A percentile compares a stretch with the other conserved stretches of the same genome.
These are phyloP conservation scores for Lentinula aciculospora DNA, from an alignment of 768 basidiomycete genomes.

Conservation along the genomic window DNA sequence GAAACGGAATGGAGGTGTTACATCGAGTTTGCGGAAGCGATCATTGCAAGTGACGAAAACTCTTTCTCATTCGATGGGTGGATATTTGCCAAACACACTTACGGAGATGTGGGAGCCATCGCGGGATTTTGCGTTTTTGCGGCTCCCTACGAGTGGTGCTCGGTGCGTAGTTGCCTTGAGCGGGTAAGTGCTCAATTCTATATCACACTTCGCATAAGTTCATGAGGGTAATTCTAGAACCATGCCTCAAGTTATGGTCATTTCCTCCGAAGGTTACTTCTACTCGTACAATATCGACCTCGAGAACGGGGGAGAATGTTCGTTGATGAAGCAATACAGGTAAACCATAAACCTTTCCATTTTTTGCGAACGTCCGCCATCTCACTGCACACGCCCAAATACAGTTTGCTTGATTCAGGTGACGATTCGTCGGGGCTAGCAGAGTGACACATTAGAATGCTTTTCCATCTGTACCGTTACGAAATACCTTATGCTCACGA, in stretches of 20 bases:
- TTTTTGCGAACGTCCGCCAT: not conserved
- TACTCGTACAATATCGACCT: constrained; percentile 95
- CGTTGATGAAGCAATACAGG: constrained; percentile 92
- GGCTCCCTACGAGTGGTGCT: constrained; percentile 72
- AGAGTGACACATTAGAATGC: not conserved
- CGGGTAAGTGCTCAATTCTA: constrained; percentile 48
- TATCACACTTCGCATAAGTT: not conserved
- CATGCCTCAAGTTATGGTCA: constrained; percentile 95
- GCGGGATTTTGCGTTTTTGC: constrained; percentile 88
- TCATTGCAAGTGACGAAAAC: constrained; percentile 73
- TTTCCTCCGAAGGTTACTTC: constrained; percentile 92
- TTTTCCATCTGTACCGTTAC: not conserved
- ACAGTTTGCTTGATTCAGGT: constrained; percentile 1
- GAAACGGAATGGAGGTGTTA: constrained; percentile 52
- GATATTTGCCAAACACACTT: constrained; percentile 81
- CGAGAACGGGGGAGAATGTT: constrained; percentile 93
- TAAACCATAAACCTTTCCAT: constrained; percentile 18
- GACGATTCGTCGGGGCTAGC: constrained; percentile 1
- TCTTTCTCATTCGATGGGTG: constrained; percentile 74
- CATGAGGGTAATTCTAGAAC: constrained; percentile 43
- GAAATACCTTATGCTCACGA: not conserved
- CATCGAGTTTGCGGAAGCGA: constrained; percentile 43
- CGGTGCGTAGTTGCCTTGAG: constrained; percentile 87
- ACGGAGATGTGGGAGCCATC: constrained; percentile 98
- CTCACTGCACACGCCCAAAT: not conserved